Conservation (phyloP, 2,329 filamentous ascomycete genomes). For the Fusarium hostae region DNA sequence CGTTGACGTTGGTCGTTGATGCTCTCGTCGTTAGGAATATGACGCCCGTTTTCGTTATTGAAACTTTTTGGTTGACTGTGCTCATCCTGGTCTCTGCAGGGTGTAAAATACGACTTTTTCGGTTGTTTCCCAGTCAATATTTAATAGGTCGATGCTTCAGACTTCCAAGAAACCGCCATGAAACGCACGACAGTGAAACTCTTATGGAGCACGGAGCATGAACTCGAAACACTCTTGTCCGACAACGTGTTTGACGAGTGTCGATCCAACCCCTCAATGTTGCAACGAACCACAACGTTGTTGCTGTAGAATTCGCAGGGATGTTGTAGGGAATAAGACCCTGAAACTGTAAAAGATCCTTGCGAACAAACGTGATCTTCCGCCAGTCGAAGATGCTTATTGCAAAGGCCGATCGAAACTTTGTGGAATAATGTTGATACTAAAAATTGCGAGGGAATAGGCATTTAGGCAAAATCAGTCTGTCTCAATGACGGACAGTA, state of each 20-base stretch:
- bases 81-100: conserved; percentile 3
- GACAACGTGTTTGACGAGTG: conserved; percentile 36
- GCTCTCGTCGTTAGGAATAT: background rate
- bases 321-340: conserved; percentile 11
- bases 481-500: background rate
- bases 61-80: conserved; percentile 5
- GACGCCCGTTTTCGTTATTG: background rate
- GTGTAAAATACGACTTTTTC: background rate
- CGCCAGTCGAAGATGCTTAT: background rate
- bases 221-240: conserved; percentile 28
- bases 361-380: conserved; percentile 5
- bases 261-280: conserved; percentile 18
- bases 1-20: background rate
- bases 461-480: background rate
- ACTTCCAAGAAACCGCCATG: conserved; percentile 35
- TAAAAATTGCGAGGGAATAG: background rate
- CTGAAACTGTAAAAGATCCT: conserved; percentile 18
- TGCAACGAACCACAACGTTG: conserved; percentile 11
- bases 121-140: conserved; percentile 36
- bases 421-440: background rate
- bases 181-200: conserved; percentile 38
- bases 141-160: conserved; percentile 21
- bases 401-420: background rate
- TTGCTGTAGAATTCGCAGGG: conserved; percentile 19
- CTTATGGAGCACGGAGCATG: conserved; percentile 25